Percentiles rank a stretch among this genome's conserved stretches.
These are phyloP conservation scores for Casuarina equisetifolia DNA, from an alignment of 306 rosid species.

Conservation along the genomic window DNA sequence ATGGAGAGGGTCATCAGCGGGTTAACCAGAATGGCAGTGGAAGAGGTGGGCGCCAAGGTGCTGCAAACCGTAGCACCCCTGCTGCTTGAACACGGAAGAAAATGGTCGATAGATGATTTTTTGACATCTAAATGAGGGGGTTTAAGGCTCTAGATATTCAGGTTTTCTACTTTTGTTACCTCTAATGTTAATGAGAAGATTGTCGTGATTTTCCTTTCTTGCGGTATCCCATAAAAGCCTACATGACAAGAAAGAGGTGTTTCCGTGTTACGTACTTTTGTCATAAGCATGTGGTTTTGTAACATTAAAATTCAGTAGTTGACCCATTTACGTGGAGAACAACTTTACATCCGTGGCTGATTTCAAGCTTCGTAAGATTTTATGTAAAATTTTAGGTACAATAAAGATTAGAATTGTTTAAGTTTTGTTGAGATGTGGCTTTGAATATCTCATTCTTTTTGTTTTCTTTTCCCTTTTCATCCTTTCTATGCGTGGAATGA, in stretches of 20 bases:
- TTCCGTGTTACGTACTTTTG: conserved; percentile 13
- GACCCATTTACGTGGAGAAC: background rate
- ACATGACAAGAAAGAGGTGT: conserved; percentile 16
- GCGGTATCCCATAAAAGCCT: conserved; percentile 20
- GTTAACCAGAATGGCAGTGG: conserved; percentile 65
- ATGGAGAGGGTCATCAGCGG: conserved; percentile 71
- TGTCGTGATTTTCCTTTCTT: background rate
- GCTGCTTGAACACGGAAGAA: conserved; percentile 39
- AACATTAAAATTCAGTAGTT: background rate
- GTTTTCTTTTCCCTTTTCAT: background rate
- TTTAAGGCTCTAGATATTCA: conserved; percentile 37
- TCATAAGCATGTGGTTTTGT: conserved; percentile 7
- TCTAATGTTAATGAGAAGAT: conserved; percentile 39
- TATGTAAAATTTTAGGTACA: conserved; percentile 9
- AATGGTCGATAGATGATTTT: conserved; percentile 40
- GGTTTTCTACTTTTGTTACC: conserved; percentile 33
- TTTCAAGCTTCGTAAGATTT: background rate
- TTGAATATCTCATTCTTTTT: background rate
- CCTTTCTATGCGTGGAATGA: background rate
- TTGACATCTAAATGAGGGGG: conserved; percentile 37
- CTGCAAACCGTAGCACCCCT: conserved; percentile 40
- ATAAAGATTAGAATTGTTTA: background rate
- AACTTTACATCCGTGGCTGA: background rate
- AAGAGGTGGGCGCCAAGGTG: conserved; percentile 74
- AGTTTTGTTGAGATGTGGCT: background rate